A percentile compares a stretch with the other conserved stretches of the same genome.
phyloP scores from a whole-genome alignment of 2,329 filamentous ascomycete species.

The Botryotinia narcissicola region DNA sequence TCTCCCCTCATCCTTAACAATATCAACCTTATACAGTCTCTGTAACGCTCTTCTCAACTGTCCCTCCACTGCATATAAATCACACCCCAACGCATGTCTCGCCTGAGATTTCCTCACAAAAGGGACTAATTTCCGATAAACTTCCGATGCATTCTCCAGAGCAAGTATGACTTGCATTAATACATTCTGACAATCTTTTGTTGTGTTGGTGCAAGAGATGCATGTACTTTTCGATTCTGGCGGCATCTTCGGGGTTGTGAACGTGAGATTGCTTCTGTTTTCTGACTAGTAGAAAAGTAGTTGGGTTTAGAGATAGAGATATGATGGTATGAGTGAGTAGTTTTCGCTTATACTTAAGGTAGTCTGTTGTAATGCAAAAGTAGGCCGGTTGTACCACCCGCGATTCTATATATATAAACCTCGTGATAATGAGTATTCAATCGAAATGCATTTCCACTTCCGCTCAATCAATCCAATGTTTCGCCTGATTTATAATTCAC shows the following conservation, averaged over 20 bases:
- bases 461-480: not conserved
- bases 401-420: not conserved
- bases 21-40: conserved; percentile 2
- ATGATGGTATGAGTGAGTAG: not conserved
- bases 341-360: not conserved
- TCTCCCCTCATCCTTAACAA: not conserved
- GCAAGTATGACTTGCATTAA: not conserved
- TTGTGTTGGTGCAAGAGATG: not conserved
- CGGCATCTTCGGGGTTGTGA: not conserved
- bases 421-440: not conserved
- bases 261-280: not conserved
- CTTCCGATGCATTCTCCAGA: not conserved
- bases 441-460: not conserved
- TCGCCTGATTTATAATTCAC: not conserved
- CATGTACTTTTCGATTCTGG: conserved; percentile 3
- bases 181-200: not conserved
- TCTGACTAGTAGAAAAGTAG: not conserved
- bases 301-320: too few relatives aligned
- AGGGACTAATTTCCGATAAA: conserved; percentile 7
- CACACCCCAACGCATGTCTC: conserved; percentile 2
- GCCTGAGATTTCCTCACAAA: conserved; percentile 7
- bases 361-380: not conserved
- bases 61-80: not conserved
- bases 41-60: not conserved
- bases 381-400: not conserved